phyloP scores from a whole-genome alignment of 2,329 filamentous ascomycete genomes.

The Aschersonia sp. region DNA sequence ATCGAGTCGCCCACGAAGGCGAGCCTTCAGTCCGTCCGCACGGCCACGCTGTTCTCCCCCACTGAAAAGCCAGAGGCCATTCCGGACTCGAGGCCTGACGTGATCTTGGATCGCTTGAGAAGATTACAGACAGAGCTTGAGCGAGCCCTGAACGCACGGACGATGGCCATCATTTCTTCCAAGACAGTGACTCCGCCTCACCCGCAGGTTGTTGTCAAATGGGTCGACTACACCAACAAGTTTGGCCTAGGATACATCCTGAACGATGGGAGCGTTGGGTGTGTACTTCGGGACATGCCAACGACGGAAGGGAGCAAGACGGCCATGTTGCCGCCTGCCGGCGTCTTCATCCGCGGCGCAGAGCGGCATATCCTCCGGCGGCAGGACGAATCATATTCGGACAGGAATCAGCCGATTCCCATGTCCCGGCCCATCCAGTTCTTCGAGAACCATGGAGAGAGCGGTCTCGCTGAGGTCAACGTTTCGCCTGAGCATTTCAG shows the following conservation, averaged over 20 bases:
- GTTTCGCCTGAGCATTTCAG: constrained; percentile 49
- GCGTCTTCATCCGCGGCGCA: constrained; percentile 56
- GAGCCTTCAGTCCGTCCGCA: constrained; percentile 15
- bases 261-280: constrained; percentile 68
- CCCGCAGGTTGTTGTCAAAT: constrained; percentile 57
- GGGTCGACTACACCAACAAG: constrained; percentile 82
- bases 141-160: constrained; percentile 45
- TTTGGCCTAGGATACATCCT: constrained; percentile 75
- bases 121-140: constrained; percentile 46
- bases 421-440: constrained; percentile 52
- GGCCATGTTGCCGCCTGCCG: constrained; percentile 49
- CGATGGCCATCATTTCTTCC: constrained; percentile 44
- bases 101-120: constrained; percentile 39
- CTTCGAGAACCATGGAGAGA: constrained; percentile 55
- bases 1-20: constrained; percentile 12
- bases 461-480: constrained; percentile 47
- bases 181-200: constrained; percentile 39
- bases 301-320: constrained; percentile 33
- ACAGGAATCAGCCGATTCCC: constrained; percentile 47
- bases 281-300: constrained; percentile 44
- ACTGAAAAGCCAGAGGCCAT: constrained; percentile 35
- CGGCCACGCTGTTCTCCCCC: constrained; percentile 39
- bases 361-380: constrained; percentile 54
- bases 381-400: constrained; percentile 37
- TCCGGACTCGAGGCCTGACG: constrained; percentile 39